Conservation (phyloP, 352 stramenopile genomes). For the Phytopythium ostracodes region DNA sequence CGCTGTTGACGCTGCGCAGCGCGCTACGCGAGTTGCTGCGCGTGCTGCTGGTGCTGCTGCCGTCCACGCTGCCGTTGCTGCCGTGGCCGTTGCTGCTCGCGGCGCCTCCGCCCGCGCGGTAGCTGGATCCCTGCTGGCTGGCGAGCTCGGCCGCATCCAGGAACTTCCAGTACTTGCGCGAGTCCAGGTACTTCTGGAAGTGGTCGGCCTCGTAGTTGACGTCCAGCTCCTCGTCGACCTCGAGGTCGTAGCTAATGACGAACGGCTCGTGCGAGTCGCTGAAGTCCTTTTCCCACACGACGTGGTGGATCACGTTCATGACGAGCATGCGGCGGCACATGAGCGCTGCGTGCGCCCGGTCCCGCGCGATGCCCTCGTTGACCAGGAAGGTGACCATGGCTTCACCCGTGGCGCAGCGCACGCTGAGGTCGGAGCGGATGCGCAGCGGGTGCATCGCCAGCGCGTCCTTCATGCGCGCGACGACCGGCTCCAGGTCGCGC, state of each 20-base stretch:
- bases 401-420: constrained; percentile 64
- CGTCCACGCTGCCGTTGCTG: constrained; percentile 5
- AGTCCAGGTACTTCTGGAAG: constrained; percentile 81
- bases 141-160: constrained; percentile 35
- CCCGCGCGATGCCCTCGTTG: constrained; percentile 38
- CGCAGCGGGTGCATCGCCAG: constrained; percentile 57
- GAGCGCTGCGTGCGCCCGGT: constrained; percentile 44
- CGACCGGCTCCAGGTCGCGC: constrained; percentile 46
- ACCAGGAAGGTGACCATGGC: constrained; percentile 70
- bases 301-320: constrained; percentile 85
- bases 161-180: constrained; percentile 79
- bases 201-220: constrained; percentile 60
- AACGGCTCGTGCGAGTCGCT: constrained; percentile 72
- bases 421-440: constrained; percentile 57
- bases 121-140: constrained; percentile 10
- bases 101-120: constrained; percentile 3
- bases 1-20: constrained; percentile 16
- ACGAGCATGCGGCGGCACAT: constrained; percentile 59
- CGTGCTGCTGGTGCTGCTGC: constrained; percentile 10
- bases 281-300: constrained; percentile 84
- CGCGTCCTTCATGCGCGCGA: constrained; percentile 48
- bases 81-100: constrained; percentile 1
- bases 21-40: constrained; percentile 13
- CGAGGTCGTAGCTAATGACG: constrained; percentile 47
- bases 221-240: constrained; percentile 31